Evolutionary conservation across 768 basidiomycete species (phyloP), one percentile per base, ranked within the genome.

Genomic region (Trametopsis cervina): DNA sequence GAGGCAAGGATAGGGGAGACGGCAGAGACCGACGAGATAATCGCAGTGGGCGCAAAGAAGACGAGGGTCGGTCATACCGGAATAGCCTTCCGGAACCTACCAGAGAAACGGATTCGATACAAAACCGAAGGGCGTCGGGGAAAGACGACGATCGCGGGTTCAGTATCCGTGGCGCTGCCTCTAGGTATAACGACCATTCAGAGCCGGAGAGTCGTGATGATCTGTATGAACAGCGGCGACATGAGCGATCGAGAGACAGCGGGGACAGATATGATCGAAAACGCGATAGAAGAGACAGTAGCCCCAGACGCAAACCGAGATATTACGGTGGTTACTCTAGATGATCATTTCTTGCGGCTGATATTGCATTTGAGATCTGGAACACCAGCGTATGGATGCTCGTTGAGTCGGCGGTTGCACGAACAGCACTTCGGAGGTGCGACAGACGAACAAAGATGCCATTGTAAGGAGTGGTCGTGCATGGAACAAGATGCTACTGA

Each of bases 311-410:
- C 22, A 59, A 61, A 4, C 64, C 64, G 9, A 58, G 60, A n/a
- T 66, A 66, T 42, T 59, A 51, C 22, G 64, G 63, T 33, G 62
- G 64, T 1, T 66, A 66, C 50, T 46, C 57, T 7, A 51, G 60
- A 50, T 63, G 48, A 62, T 52, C 15, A 33, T 15, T 7, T 33
- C 29, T 33, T 33, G 29, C 29, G 15, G n/a, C n/a, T n/a, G n/a
- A n/a, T n/a, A 10, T 35, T 35, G 33, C 33, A 35, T 35, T 35
- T 35, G 33, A 10, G n/a, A n/a, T n/a, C n/a, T n/a, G n/a, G n/a
- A n/a, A n/a, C n/a, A n/a, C n/a, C n/a, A n/a, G n/a, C n/a, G n/a
- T n/a, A n/a, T n/a, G n/a, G n/a, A n/a, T n/a, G n/a, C n/a, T n/a
- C n/a, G n/a, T n/a, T n/a, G n/a, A n/a, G n/a, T n/a, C n/a, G n/a